Conservation (phyloP, 495 filamentous ascomycete genomes). For the Pseudomonodictys pantanalensis region DNA sequence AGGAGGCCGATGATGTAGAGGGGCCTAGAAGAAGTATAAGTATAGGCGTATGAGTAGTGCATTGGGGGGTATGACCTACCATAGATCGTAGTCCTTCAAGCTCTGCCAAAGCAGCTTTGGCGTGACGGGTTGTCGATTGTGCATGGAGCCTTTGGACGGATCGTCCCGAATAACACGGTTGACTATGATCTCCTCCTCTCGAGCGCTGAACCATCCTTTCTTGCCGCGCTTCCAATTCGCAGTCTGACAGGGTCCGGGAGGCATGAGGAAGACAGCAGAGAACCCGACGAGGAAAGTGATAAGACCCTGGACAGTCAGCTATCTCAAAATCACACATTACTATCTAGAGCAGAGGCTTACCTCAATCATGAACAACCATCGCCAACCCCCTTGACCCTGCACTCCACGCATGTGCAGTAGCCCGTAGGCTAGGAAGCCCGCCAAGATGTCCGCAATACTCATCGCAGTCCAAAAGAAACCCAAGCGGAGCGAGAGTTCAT, state of each 20-base stretch:
- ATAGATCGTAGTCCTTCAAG: constrained; percentile 67
- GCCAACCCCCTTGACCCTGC: constrained; percentile 64
- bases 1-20: constrained; percentile 63
- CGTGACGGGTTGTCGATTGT: constrained; percentile 58
- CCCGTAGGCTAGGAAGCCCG: constrained; percentile 68
- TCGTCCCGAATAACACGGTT: constrained; percentile 72
- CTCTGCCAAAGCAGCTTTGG: constrained; percentile 56
- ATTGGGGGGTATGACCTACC: constrained; percentile 35
- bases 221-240: constrained; percentile 65
- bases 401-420: constrained; percentile 64
- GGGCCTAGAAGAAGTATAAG: constrained; percentile 35
- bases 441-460: constrained; percentile 60
- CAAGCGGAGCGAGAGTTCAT: constrained; percentile 64
- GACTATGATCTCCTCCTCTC: constrained; percentile 57
- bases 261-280: constrained; percentile 64
- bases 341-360: constrained; percentile 27
- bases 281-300: constrained; percentile 64
- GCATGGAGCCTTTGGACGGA: constrained; percentile 62
- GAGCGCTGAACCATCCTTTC: constrained; percentile 67
- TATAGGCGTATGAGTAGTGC: not conserved
- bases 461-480: constrained; percentile 73
- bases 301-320: constrained; percentile 39
- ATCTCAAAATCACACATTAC: constrained; percentile 25
- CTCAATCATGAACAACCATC: constrained; percentile 64
- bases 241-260: constrained; percentile 69